Evolutionary conservation across 768 basidiomycete species (phyloP), one percentile per base, ranked within the genome.

Genomic region (Atractiella rhizophila): DNA sequence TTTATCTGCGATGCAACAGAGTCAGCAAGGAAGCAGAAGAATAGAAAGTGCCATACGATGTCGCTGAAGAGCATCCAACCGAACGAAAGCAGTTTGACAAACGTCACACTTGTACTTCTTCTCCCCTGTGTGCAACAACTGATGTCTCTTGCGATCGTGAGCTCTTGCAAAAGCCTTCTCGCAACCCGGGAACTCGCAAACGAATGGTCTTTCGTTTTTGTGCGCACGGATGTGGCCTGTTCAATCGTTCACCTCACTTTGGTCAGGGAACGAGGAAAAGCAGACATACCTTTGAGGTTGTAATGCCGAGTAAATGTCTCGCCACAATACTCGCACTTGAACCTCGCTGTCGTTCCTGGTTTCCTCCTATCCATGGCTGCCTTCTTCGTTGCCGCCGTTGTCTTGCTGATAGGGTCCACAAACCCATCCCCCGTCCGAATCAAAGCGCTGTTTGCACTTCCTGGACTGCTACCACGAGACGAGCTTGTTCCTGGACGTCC

Each of bases 301-400:
- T 47, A 47, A 12, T 33, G 34, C 20, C 46, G 44, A 5, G 46
- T 47, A 25, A 37, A 47, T 19, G 45, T 37, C 30, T 47, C 46
- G 20, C 41, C 41, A 30, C 46, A 47, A 38, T 47, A 47, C 18
- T 47, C 45, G 41, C 46, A 47, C 5, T 19, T 33, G 28, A 46
- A 47, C 30, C 43, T 47, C 8, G 46, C 46, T 10, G 26, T 35
- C 8, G 23, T 31, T 4, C 45, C 45, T 12, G 46, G 45, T 28
- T 47, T 47, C n/a, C 46, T 33, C 18, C 46, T 18, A n/a, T 36
- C 26, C 24, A 20, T 37, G 13, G 46, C 46, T 15, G 46, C 46
- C 27, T 38, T 28, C 29, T 47, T 47, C 13, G 46, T 47, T 20
- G 46, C 46, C 27, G 38, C 37, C 16, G 46, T 47, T 4, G 46